A percentile compares a stretch with the other conserved stretches of the same genome.
Evolutionary conservation across 495 filamentous ascomycete genomes (phyloP).

Genomic region (Lophiotrema nucula): DNA sequence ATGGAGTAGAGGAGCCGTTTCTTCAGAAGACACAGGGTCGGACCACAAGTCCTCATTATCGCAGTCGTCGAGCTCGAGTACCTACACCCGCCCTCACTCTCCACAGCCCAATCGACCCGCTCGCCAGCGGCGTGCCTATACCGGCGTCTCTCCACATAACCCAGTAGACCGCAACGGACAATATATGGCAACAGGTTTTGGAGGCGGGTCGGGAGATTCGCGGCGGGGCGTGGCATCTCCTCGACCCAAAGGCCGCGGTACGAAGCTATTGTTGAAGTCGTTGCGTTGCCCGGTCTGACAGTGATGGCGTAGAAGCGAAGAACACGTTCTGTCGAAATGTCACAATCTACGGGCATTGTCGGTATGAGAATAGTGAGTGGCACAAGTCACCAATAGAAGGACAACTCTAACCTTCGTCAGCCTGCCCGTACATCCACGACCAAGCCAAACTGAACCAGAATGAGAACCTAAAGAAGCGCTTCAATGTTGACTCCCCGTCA

Average conservation of each 20-base stretch:
- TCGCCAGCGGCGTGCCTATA: not conserved
- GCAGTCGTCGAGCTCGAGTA: constrained; percentile 6
- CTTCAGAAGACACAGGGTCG: constrained; percentile 21
- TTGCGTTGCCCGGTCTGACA: constrained; percentile 2
- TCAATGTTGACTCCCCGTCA: constrained; percentile 94
- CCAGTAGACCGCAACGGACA: constrained; percentile 1
- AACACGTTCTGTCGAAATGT: constrained; percentile 92
- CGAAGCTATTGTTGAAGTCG: constrained; percentile 29
- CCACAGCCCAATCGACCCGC: constrained; percentile 2
- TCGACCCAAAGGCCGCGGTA: constrained; percentile 64
- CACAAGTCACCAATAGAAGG: no score
- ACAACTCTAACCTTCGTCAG: constrained; percentile 39
- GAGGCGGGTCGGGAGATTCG: constrained; percentile 31
- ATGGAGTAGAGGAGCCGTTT: constrained; percentile 18
- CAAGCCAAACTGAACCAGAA: constrained; percentile 55
- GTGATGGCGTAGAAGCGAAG: constrained; percentile 50
- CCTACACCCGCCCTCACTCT: not conserved
- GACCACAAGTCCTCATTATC: constrained; percentile 11
- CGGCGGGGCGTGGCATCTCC: constrained; percentile 50
- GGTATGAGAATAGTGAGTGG: constrained; percentile 65
- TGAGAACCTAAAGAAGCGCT: constrained; percentile 64
- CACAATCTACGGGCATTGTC: constrained; percentile 89
- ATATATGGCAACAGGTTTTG: constrained; percentile 35
- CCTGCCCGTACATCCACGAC: constrained; percentile 90
- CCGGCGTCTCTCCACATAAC: constrained; percentile 1